Evolutionary conservation across 495 filamentous ascomycete species (phyloP).

Genomic region (Pseudevernia furfuracea): DNA sequence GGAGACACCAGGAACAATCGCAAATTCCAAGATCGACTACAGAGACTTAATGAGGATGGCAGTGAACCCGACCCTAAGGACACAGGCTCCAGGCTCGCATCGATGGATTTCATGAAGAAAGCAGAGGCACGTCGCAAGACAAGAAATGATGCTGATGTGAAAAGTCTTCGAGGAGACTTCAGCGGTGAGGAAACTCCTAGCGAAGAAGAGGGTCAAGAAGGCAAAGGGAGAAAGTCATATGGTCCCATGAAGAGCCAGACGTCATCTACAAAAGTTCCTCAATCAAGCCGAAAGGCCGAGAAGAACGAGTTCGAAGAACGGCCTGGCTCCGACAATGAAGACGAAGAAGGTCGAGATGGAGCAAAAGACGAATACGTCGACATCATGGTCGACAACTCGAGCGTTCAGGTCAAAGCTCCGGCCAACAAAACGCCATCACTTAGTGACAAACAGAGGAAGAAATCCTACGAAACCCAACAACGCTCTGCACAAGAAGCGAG

Average conservation of each 20-base stretch:
- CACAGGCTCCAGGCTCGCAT: slow-evolving; percentile 45
- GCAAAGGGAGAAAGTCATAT: slow-evolving; percentile 61
- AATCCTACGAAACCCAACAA: not conserved
- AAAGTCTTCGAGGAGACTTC: slow-evolving; percentile 65
- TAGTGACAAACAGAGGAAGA: not conserved
- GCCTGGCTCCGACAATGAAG: slow-evolving; percentile 47
- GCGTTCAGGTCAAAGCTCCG: not conserved
- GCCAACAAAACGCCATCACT: not conserved
- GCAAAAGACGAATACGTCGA: slow-evolving; percentile 26
- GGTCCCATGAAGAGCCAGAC: slow-evolving; percentile 33
- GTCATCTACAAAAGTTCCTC: slow-evolving; percentile 23
- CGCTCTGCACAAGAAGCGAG: not conserved
- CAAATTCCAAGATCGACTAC: slow-evolving; percentile 50
- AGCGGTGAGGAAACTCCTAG: slow-evolving; percentile 48
- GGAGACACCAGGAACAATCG: slow-evolving; percentile 42
- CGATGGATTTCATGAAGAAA: slow-evolving; percentile 88
- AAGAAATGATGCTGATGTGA: slow-evolving; percentile 74
- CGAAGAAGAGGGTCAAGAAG: slow-evolving; percentile 45
- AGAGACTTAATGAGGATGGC: slow-evolving; percentile 47
- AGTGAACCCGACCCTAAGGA: slow-evolving; percentile 35
- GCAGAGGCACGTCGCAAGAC: slow-evolving; percentile 70
- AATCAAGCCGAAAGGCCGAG: slow-evolving; percentile 34
- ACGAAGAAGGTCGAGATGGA: slow-evolving; percentile 22
- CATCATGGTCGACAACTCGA: slow-evolving; percentile 16
- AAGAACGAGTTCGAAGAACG: slow-evolving; percentile 57